These are phyloP conservation scores for Chrysochromulina parva DNA, from an alignment of 78 protist species.

Conservation along the genomic window DNA sequence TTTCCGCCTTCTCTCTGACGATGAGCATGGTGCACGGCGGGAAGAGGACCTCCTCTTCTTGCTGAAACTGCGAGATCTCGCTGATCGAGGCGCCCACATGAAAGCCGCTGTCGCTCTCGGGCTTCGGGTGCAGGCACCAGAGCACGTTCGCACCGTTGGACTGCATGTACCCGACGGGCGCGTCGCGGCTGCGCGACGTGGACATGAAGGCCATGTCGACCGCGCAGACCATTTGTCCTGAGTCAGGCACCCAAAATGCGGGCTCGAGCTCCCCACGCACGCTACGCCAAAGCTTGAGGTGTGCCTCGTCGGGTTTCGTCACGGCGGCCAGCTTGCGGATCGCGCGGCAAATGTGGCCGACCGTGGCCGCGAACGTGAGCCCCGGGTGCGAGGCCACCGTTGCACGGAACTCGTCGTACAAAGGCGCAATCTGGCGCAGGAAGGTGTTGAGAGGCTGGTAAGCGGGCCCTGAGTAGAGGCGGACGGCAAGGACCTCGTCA, in stretches of 20 bases:
- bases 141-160: neutral
- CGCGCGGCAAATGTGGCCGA: neutral
- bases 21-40: constrained; percentile 25
- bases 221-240: neutral
- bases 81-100: neutral
- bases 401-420: neutral
- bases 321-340: constrained; percentile 15
- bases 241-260: neutral
- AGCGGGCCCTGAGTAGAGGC: constrained; percentile 25
- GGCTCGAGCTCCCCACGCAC: constrained; percentile 12
- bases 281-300: neutral
- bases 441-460: constrained; percentile 20
- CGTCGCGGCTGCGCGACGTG: neutral
- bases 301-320: neutral
- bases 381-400: neutral
- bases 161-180: constrained; percentile 23
- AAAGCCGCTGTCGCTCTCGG: neutral
- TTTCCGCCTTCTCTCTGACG: neutral
- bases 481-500: constrained; percentile 23
- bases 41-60: constrained; percentile 18
- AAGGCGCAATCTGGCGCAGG: neutral
- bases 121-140: neutral
- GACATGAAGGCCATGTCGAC: constrained; percentile 20
- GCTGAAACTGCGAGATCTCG: constrained; percentile 18
- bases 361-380: constrained; percentile 2